phyloP scores from a whole-genome alignment of 176 grass and related monocot species.

The Oryza australiensis region DNA sequence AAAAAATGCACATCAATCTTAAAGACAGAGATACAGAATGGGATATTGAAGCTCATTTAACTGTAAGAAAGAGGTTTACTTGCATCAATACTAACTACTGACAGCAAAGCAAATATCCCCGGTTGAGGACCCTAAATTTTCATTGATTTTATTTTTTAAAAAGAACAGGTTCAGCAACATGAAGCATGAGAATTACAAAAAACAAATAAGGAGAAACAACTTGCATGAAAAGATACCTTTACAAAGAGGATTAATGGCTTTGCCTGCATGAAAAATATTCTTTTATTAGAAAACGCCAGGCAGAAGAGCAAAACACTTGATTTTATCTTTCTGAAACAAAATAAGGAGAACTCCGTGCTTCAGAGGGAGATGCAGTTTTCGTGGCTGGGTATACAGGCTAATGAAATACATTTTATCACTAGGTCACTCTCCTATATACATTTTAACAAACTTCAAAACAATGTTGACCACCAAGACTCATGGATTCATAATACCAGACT shows the following conservation, averaged over 20 bases:
- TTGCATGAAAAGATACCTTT: constrained; percentile 25
- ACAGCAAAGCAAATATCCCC: neutral
- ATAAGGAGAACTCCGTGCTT: neutral
- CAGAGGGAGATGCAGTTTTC: neutral
- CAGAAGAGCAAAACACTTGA: neutral
- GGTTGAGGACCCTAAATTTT: neutral
- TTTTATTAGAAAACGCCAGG: constrained; percentile 30
- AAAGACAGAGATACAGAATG: constrained; percentile 16
- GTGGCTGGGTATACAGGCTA: neutral
- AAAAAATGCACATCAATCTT: neutral
- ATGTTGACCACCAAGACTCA: neutral
- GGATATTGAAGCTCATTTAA: neutral
- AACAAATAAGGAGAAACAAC: neutral
- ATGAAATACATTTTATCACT: neutral
- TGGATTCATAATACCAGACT: neutral
- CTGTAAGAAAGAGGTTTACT: neutral
- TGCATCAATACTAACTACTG: neutral
- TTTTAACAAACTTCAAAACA: neutral
- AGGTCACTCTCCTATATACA: too few species aligned
- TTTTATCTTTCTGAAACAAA: neutral
- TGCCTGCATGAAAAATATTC: constrained; percentile 39
- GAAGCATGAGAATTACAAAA: neutral
- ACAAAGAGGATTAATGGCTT: constrained; percentile 48
- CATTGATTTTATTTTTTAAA: neutral
- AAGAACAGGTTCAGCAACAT: neutral